Percentiles rank a stretch among this genome's conserved stretches.
Evolutionary conservation across 371 early-diverging fungal species (phyloP).

Genomic region (Coemansia sp.): DNA sequence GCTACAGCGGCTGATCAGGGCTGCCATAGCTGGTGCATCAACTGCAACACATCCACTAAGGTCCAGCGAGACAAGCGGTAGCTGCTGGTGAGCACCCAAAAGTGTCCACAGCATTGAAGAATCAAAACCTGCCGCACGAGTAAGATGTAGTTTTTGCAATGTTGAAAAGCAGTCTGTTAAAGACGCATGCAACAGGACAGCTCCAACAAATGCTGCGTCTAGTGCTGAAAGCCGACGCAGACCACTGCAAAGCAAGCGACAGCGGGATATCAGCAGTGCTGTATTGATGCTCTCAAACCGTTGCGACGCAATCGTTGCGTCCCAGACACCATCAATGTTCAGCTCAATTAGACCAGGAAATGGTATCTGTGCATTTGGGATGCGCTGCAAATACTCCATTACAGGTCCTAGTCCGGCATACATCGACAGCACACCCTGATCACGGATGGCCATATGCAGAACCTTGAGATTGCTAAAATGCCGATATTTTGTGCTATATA

Average conservation of each 20-base stretch:
- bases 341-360: constrained; percentile 30
- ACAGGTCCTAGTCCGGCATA: constrained; percentile 14
- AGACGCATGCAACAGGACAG: neutral
- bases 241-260: constrained; percentile 8
- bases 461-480: constrained; percentile 27
- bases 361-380: constrained; percentile 7
- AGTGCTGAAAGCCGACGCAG: constrained; percentile 20
- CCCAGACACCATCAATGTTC: constrained; percentile 41
- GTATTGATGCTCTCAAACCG: constrained; percentile 19
- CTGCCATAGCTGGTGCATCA: constrained; percentile 8
- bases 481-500: constrained; percentile 25
- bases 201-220: constrained; percentile 6
- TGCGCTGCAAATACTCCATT: constrained; percentile 17
- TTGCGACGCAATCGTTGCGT: neutral
- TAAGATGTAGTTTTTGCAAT: constrained; percentile 25
- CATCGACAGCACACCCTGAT: constrained; percentile 14
- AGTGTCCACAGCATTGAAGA: constrained; percentile 4
- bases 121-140: constrained; percentile 6
- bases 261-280: neutral
- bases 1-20: constrained; percentile 19
- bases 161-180: constrained; percentile 16
- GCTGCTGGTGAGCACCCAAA: neutral
- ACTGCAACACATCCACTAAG: constrained; percentile 32
- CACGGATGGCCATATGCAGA: constrained; percentile 29
- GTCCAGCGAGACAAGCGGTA: constrained; percentile 26